phyloP scores from a whole-genome alignment of 495 filamentous ascomycete species.

The Penicillium flavigenum region DNA sequence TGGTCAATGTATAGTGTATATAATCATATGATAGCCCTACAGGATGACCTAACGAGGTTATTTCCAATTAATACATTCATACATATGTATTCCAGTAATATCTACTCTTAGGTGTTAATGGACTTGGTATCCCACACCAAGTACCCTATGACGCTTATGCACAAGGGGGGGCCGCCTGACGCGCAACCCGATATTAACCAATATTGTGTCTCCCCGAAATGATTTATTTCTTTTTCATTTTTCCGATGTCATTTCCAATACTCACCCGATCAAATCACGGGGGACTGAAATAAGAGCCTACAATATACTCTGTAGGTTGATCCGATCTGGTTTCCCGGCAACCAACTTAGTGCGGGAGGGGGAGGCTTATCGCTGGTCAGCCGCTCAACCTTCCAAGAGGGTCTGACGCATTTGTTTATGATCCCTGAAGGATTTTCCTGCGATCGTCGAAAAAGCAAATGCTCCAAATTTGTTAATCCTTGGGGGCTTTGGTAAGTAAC shows the following conservation, averaged over 20 bases:
- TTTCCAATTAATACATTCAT: background rate
- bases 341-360: slow-evolving; percentile 14
- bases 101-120: background rate
- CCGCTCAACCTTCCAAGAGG: background rate
- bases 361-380: slow-evolving; percentile 13
- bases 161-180: slow-evolving; percentile 7
- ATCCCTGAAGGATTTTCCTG: slow-evolving; percentile 9
- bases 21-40: background rate
- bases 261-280: background rate
- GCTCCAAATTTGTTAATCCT: slow-evolving; percentile 1
- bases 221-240: background rate
- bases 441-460: slow-evolving; percentile 11
- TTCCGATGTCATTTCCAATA: background rate
- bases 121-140: background rate
- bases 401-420: slow-evolving; percentile 12
- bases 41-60: background rate
- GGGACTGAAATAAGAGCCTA: background rate
- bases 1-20: background rate
- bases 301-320: background rate
- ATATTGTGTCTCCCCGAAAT: background rate
- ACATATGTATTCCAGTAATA: background rate
- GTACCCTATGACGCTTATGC: slow-evolving; percentile 9
- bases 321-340: slow-evolving; percentile 14
- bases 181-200: slow-evolving; percentile 1
- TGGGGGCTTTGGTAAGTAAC: slow-evolving; percentile 13